Base-by-base conservation (phyloP, 768 basidiomycete species). In the Neoboletus subvelutipes region DNA sequence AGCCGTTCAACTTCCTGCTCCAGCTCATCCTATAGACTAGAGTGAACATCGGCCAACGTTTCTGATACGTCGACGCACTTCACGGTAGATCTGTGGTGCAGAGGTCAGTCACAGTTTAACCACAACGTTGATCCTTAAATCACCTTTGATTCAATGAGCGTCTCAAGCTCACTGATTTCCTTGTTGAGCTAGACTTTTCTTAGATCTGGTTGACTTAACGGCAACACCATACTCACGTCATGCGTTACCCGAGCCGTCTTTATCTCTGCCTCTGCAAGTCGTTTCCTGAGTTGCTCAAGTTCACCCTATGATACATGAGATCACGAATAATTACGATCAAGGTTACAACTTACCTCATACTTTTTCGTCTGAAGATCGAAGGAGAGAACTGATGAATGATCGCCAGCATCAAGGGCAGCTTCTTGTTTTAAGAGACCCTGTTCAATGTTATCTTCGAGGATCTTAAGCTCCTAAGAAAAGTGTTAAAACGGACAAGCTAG, bases 101-200 rank as follows among this genome's bases (percentile, higher is more conserved):
- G 6, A 48, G 28, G 46, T 71, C 18, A 61, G 56, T 51, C 39
- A 28, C 31, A n/a, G 11, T 15, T 26, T 24, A 18, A 37, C 12
- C 33, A 22, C 33, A 33, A 22, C 29, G 26, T 5, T 51, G 4
- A 4, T 49, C 28, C 26, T 43, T 15, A 17, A 54, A 72, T 54
- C 58, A 92, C 92, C 84, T 97, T 98, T 52, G 91, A 83, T 70
- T 99, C 96, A n/a, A 98, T 86, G 41, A 99, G 78, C 39, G 87
- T 82, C 72, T 98, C 96, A 20, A 98, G 80, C 69, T 98, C 94
- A 52, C 87, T 84, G 50, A 98, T 89, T 75, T 98, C 94, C 65
- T 93, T 90, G 73, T 92, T 88, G 57, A 94, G 81, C 92, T 95
- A 62, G 41, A 59, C 24, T 49, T 45, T 50, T 36, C 18, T 59